These are phyloP conservation scores for Gossypium longicalyx DNA, from an alignment of 345 rosid species.

Conservation along the genomic window DNA sequence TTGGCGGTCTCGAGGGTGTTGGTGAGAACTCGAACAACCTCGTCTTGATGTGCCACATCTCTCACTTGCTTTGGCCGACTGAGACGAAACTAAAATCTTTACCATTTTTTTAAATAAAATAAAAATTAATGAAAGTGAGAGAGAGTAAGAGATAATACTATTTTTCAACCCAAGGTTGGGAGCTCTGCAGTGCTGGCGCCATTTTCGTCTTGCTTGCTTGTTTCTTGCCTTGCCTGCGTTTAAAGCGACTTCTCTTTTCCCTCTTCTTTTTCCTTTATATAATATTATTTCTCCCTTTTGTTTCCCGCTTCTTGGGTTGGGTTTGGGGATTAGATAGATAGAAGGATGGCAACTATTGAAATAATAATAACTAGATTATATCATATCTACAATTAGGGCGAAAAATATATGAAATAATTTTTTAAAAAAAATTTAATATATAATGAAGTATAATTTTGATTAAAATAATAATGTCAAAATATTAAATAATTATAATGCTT, in stretches of 20 bases:
- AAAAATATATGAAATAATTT: too few species aligned
- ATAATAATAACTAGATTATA: too few species aligned
- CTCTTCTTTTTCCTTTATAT: too few species aligned
- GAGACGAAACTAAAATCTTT: conserved; percentile 6
- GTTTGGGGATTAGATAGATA: too few species aligned
- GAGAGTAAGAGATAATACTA: conserved; percentile 31
- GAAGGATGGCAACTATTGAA: too few species aligned
- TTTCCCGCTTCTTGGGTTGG: too few species aligned
- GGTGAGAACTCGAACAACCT: conserved; percentile 95
- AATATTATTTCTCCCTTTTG: too few species aligned
- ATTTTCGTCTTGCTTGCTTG: conserved; percentile 25
- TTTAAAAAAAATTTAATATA: too few species aligned
- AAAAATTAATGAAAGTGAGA: not conserved
- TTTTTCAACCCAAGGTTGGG: conserved; percentile 97
- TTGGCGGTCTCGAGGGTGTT: conserved; percentile 82
- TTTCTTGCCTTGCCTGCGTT: not conserved
- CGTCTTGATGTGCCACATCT: conserved; percentile 95
- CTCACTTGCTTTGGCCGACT: conserved; percentile 93
- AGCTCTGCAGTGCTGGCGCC: conserved; percentile 84
- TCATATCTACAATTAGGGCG: too few species aligned
- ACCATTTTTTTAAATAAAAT: not conserved
- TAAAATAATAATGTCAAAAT: too few species aligned
- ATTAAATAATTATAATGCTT: too few species aligned
- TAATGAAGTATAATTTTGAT: too few species aligned
- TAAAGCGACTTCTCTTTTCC: not conserved